These are phyloP conservation scores for Boletus pseudo-olivaceus DNA, from an alignment of 768 basidiomycete genomes.

Conservation along the genomic window DNA sequence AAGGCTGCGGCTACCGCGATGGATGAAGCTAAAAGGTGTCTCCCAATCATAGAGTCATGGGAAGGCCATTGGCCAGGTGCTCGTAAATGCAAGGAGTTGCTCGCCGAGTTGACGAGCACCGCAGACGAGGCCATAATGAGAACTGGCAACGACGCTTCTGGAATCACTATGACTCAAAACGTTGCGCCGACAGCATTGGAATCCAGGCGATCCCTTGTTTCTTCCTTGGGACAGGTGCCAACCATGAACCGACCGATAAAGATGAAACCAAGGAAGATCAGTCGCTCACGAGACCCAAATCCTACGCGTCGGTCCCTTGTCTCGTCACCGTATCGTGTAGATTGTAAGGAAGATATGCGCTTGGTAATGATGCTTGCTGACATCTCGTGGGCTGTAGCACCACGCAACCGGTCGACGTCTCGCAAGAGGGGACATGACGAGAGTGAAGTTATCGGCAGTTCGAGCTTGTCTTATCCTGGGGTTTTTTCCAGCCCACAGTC, in stretches of 20 bases:
- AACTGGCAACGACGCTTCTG: constrained; percentile 16
- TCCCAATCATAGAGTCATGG: constrained; percentile 72
- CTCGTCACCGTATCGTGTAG: constrained; percentile 63
- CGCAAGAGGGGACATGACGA: constrained; percentile 73
- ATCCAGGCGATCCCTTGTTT: constrained; percentile 52
- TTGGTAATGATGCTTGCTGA: constrained; percentile 14
- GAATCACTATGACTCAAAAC: constrained; percentile 24
- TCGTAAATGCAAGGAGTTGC: constrained; percentile 79
- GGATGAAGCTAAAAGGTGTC: constrained; percentile 76
- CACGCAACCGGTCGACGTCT: constrained; percentile 72
- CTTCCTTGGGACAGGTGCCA: constrained; percentile 39
- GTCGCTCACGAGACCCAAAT: constrained; percentile 56
- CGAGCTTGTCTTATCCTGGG: constrained; percentile 43
- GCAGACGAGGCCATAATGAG: constrained; percentile 62
- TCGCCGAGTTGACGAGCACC: constrained; percentile 65
- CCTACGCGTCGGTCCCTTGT: constrained; percentile 52
- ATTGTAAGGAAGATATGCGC: constrained; percentile 42
- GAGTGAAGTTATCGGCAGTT: constrained; percentile 47
- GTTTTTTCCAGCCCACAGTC: constrained; percentile 55
- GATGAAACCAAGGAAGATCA: constrained; percentile 50
- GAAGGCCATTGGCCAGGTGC: constrained; percentile 88
- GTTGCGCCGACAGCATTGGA: constrained; percentile 40
- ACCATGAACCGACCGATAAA: constrained; percentile 49
- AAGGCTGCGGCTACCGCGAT: constrained; percentile 67
- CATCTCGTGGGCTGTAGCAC: constrained; percentile 36